Evolutionary conservation across 2,329 filamentous ascomycete species (phyloP), one percentile per base, ranked within the genome.

Genomic region (Aspergillus sp.): DNA sequence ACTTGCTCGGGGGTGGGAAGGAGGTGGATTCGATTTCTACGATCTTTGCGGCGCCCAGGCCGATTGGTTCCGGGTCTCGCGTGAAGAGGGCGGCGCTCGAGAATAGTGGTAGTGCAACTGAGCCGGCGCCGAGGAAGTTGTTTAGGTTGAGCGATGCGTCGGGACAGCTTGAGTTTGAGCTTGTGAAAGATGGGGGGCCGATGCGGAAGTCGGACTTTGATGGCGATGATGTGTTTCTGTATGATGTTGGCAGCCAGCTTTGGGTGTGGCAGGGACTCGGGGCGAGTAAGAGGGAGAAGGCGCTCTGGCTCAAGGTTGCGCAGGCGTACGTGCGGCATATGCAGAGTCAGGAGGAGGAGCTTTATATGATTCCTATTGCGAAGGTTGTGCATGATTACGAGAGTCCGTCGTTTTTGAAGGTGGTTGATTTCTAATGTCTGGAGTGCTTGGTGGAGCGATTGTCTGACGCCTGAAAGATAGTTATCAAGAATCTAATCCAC

Each of bases 221-320:
- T 63, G 81, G 81, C 46, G 79, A 82, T 50, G 87, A 90, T 67
- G 83, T 90, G 5, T 90, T 90, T 68, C 71, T 91, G 22, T 79
- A 89, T 62, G 86, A 88, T 66, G 80, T 79, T 0, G 86, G 87
- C 7, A 82, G 73, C 54, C 77, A 77, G 7, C 78, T 90, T 38
- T 91, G 87, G 87, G 85, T 90, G 2, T 90, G 88, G 88, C 82
- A 89, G 68, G 88, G 88, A 0, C 74, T 76, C 2, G 77, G 79
- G 1, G 87, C 88, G 8, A 90, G 87, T 71, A 75, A 75, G 38
- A 75, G 73, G 1, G 88, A 90, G 76, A 88, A 82, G 72, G 81
- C 84, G 5, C 78, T 79, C 71, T 91, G 88, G 88, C 60, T 75
- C 53, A 74, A 69, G 56, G 70, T 74, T 11, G 71, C 72, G 0